phyloP scores from a whole-genome alignment of 371 early-diverging fungal genomes.

The Mucor velutinosus region DNA sequence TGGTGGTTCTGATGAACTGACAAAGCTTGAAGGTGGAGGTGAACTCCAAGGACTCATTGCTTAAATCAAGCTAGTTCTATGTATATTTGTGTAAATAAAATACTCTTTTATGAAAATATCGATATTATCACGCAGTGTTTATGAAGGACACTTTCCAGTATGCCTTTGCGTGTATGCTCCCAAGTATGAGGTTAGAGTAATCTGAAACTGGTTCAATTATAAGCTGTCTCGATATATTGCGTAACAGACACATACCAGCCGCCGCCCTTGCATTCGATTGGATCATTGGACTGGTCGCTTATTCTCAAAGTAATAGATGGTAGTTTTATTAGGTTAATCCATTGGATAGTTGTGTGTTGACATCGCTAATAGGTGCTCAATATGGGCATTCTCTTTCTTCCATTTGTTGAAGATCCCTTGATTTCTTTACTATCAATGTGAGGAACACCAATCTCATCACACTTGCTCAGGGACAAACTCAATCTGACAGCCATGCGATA shows the following conservation, averaged over 20 bases:
- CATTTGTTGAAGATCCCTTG: constrained; percentile 38
- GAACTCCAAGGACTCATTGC: not conserved
- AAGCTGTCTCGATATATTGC: no score
- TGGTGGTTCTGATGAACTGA: constrained; percentile 58
- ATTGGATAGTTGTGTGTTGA: no score
- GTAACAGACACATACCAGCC: no score
- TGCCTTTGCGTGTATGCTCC: no score
- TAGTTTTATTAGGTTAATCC: no score
- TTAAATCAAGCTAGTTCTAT: not conserved
- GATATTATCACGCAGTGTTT: no score
- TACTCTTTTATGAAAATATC: not conserved
- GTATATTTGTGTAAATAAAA: not conserved
- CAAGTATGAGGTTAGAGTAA: no score
- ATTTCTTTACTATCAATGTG: constrained; percentile 26
- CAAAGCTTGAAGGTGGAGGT: not conserved
- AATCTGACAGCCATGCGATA: constrained; percentile 57
- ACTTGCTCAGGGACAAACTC: constrained; percentile 41
- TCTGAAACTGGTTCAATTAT: no score
- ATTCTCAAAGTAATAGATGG: no score
- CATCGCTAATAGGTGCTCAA: not conserved
- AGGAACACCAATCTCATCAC: constrained; percentile 47
- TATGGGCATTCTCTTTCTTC: constrained; percentile 50
- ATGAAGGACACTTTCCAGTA: no score
- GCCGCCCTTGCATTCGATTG: no score
- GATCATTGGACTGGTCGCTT: no score